These are phyloP conservation scores for Avena atlantica DNA, from an alignment of 176 grass and related monocot genomes.

Conservation along the genomic window DNA sequence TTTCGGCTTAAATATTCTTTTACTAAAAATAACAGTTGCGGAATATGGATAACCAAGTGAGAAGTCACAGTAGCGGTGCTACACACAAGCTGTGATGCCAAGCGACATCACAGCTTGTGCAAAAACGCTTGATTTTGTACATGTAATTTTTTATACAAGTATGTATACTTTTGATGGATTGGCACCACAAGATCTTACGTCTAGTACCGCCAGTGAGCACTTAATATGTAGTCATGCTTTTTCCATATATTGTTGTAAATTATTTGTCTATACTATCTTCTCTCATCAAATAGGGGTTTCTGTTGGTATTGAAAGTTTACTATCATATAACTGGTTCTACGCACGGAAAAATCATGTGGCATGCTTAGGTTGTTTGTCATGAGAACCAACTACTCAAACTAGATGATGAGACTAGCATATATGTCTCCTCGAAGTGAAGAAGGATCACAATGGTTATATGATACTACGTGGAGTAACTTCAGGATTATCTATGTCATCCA, in stretches of 20 bases:
- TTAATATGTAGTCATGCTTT: neutral
- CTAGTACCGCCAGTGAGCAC: neutral
- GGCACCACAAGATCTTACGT: too few relatives aligned
- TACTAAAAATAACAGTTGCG: neutral
- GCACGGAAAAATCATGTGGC: neutral
- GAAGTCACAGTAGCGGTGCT: neutral
- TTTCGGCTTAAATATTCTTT: neutral
- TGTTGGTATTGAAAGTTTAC: neutral
- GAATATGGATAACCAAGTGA: neutral
- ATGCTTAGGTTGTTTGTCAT: constrained; percentile 7
- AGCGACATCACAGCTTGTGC: too few relatives aligned
- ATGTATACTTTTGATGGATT: too few relatives aligned
- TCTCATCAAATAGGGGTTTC: constrained; percentile 14
- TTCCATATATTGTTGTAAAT: neutral
- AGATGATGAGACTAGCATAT: constrained; percentile 4
- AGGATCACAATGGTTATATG: neutral
- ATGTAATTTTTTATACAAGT: too few relatives aligned
- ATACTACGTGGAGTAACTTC: neutral
- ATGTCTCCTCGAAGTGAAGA: neutral
- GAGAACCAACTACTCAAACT: neutral
- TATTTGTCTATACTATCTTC: neutral
- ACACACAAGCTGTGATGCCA: too few relatives aligned
- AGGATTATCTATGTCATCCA: neutral
- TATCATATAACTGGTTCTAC: neutral
- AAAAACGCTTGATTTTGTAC: too few relatives aligned